Conservation (phyloP, 768 basidiomycete genomes). For the Imleria badia region DNA sequence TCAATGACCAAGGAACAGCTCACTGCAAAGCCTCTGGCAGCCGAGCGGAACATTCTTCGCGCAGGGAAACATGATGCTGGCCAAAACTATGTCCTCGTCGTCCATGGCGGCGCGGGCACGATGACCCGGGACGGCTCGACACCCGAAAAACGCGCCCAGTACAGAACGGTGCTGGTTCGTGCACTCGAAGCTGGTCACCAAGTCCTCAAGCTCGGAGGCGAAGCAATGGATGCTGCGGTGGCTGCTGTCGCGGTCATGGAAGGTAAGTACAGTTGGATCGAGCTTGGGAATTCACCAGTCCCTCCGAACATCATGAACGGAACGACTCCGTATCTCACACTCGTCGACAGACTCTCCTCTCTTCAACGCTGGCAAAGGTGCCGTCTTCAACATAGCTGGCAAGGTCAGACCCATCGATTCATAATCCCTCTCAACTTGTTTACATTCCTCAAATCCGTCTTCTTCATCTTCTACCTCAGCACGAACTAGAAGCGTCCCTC, state of each 20-base stretch:
- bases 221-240: slow-evolving; percentile 80
- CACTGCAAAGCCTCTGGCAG: not conserved
- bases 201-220: slow-evolving; percentile 64
- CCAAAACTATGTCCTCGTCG: slow-evolving; percentile 49
- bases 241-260: slow-evolving; percentile 75
- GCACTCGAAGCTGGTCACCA: slow-evolving; percentile 64
- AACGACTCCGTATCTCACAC: not conserved
- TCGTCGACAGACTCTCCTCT: slow-evolving; percentile 59
- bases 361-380: slow-evolving; percentile 79
- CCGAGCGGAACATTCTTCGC: not conserved
- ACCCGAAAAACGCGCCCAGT: slow-evolving; percentile 56
- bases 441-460: too few relatives aligned
- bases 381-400: slow-evolving; percentile 79
- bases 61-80: slow-evolving; percentile 4
- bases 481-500: slow-evolving; percentile 78
- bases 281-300: not conserved
- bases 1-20: slow-evolving; percentile 10
- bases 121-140: slow-evolving; percentile 59
- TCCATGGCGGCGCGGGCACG: slow-evolving; percentile 81
- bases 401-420: slow-evolving; percentile 50
- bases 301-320: not conserved
- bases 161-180: slow-evolving; percentile 51
- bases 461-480: slow-evolving; percentile 40
- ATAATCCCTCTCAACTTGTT: too few relatives aligned
- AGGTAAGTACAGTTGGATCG: slow-evolving; percentile 39